These are phyloP conservation scores for Chaetomiaceae sp. DNA, from an alignment of 2,329 filamentous ascomycete species.

Conservation along the genomic window DNA sequence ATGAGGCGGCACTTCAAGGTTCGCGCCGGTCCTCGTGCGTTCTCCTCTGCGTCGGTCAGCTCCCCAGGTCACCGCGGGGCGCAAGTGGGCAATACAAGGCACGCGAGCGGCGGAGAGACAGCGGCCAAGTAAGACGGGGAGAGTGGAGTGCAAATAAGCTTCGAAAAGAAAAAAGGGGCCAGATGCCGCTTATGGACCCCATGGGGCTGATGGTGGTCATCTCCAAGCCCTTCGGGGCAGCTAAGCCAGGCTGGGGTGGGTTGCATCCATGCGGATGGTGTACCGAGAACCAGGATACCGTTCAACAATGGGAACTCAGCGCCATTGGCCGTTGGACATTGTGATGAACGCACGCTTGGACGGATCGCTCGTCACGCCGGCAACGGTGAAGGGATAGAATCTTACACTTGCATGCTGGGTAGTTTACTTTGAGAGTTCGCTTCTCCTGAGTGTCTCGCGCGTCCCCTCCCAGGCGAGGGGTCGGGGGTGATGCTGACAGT, in stretches of 20 bases:
- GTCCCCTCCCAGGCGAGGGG: too few species aligned
- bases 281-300: slow-evolving; percentile 3
- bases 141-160: slow-evolving; percentile 12
- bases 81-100: not conserved
- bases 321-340: not conserved
- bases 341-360: too few species aligned
- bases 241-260: not conserved
- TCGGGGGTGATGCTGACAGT: too few species aligned
- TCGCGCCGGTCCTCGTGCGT: too few species aligned
- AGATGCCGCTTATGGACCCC: slow-evolving; percentile 7
- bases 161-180: slow-evolving; percentile 8
- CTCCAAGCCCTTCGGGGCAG: not conserved
- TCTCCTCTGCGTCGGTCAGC: not conserved
- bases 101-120: slow-evolving; percentile 4
- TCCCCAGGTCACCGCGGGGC: not conserved
- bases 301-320: not conserved
- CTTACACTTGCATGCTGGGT: too few species aligned
- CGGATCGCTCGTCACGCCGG: too few species aligned
- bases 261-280: not conserved
- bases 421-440: too few species aligned
- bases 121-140: not conserved
- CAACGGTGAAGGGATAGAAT: too few species aligned
- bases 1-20: slow-evolving; percentile 3
- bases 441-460: too few species aligned
- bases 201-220: slow-evolving; percentile 3